A percentile compares a stretch with the other conserved stretches of the same genome.
These are phyloP conservation scores for Fraxinus greggii DNA, from an alignment of 305 asterid species.

Conservation along the genomic window DNA sequence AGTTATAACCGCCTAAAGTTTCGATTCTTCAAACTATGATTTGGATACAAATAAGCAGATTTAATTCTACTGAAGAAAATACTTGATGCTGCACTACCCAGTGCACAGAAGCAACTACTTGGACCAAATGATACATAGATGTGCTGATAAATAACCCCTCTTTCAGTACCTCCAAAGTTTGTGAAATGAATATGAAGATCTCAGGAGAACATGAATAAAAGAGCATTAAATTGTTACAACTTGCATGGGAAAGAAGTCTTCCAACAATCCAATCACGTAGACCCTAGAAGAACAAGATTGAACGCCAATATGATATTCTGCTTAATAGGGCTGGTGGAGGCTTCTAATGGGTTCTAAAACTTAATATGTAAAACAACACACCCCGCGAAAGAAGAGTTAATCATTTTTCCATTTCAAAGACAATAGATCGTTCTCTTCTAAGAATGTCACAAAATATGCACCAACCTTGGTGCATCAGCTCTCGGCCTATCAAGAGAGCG, in stretches of 20 bases:
- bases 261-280: constrained; percentile 9
- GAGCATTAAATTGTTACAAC: constrained; percentile 18
- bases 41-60: constrained; percentile 24
- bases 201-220: constrained; percentile 28
- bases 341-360: constrained; percentile 24
- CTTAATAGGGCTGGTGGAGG: constrained; percentile 16
- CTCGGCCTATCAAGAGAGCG: constrained; percentile 56
- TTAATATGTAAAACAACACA: constrained; percentile 18
- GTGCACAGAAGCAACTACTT: constrained; percentile 5
- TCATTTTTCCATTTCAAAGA: constrained; percentile 16
- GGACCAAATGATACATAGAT: constrained; percentile 11
- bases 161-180: constrained; percentile 19
- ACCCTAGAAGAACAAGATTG: constrained; percentile 10
- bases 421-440: constrained; percentile 1
- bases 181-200: constrained; percentile 28
- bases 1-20: constrained; percentile 35
- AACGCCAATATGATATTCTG: constrained; percentile 14
- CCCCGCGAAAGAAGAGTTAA: constrained; percentile 23
- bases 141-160: constrained; percentile 23
- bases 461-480: constrained; percentile 41
- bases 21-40: constrained; percentile 28
- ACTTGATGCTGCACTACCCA: constrained; percentile 12
- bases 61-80: constrained; percentile 28
- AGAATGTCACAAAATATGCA: constrained; percentile 35
- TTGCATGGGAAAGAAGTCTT: constrained; percentile 10